Evolutionary conservation across 1,284 basidiomycete genomes (phyloP), one percentile per base, ranked within the genome.

Genomic region (Meira miltonrushii): DNA sequence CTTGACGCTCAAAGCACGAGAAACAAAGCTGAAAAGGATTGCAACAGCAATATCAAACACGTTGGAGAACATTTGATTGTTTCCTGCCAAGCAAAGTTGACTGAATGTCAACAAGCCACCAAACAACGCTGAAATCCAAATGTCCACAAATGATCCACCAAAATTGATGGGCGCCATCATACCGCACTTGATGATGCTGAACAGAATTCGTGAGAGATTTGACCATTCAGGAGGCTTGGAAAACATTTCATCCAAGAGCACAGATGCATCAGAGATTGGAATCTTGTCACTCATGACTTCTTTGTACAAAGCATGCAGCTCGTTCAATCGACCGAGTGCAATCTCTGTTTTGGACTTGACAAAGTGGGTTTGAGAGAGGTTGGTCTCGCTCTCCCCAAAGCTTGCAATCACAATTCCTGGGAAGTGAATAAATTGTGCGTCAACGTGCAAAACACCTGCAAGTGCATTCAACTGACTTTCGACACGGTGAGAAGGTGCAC

Each of bases 41-140:
- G 89, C 86, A 7, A 87, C 85, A 0, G 88, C 87, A 71, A 92
- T 90, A 75, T 92, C 90, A 69, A 90, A 92, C 58, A 92, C 88
- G 69, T 90, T 91, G 6, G 88, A 88, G 77, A 90, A 92, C 79
- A 89, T 86, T 1, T 87, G 82, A 68, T 87, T 89, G 78, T 88
- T 89, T 59, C 85, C 83, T 7, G 89, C 88, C 4, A 87, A 85
- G 68, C 85, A 86, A 52, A 90, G 80, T 33, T 89, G 88, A 47
- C 91, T 81, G 74, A 87, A 89, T 66, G 88, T 86, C 52, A 92
- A 79, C 49, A 85, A 72, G 54, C 83, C 84, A 4, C 88, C 88
- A 63, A 86, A 86, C 2, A 82, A 75, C 1, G 88, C 90, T 61
- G 87, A 85, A 54, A 91, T 83, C 33, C 37, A 60, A 17, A 50